Base-by-base conservation (phyloP, 371 early-diverging fungal species). In the Smittium culicis region DNA sequence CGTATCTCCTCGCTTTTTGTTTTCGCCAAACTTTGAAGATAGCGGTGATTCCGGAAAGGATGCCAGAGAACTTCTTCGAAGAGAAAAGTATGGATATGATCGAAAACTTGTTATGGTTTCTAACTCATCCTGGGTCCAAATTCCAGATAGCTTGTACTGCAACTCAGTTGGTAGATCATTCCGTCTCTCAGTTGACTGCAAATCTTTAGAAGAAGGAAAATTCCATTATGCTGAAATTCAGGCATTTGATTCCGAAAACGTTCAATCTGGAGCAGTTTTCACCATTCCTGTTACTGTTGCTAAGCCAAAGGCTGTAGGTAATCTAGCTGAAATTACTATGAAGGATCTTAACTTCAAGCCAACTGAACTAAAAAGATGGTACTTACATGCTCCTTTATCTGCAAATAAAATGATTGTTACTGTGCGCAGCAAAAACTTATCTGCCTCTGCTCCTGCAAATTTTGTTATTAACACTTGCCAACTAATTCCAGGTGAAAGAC, bases 251-350 rank as follows among this genome's bases (percentile, higher is more conserved):
- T 83, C 92, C 1, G 61, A 80, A 28, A 74, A 79, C 67, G 82
- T 87, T 35, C 85, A 82, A 25, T 85, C 85, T 33, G 93, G 92
- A 1, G 86, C 90, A 8, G 76, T 94, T 1, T 90, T 93, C 79
- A 79, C 78, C 61, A 76, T 96, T 34, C 95, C 95, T n/a, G 83
- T 96, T 32, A 90, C 92, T 1, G 89, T 96, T 25, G 85, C 86
- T 67, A 95, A 94, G 78, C 93, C 94, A 2, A 74, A 78, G 25
- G 70, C 72, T 28, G 74, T 83, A 25, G 68, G 71, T 24, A 75
- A 79, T 20, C 81, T 83, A 0, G 80, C 81, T 2, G 73, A 62
- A 58, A 72, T 81, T 62, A 73, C 74, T 32, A 86, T 82, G 71
- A 72, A 80, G 28, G 75, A 81, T 27, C 71, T 90, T 34, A 79